Evolutionary conservation across 441 rosid species (phyloP).

Genomic region (Theobroma grandiflorum): DNA sequence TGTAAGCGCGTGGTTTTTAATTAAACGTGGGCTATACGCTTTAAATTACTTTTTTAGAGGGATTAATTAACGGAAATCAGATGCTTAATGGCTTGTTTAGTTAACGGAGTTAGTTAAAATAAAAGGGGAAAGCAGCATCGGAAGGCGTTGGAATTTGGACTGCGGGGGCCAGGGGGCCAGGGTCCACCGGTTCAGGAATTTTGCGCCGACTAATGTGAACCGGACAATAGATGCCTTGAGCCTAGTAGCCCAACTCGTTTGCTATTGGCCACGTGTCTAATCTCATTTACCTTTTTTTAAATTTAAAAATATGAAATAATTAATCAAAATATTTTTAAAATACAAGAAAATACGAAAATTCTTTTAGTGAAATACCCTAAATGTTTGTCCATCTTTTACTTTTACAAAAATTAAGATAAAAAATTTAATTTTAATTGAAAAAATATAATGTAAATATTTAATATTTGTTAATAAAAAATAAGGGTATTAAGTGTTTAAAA

Average conservation of each 20-base stretch:
- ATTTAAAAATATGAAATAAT: not conserved
- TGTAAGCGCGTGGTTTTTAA: slow-evolving; percentile 28
- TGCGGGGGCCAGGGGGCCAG: not conserved
- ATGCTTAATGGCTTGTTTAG: not conserved
- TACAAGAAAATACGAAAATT: too few relatives aligned
- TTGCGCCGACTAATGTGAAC: not conserved
- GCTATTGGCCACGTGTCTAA: not conserved
- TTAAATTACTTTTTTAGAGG: not conserved
- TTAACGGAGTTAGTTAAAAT: slow-evolving; percentile 18
- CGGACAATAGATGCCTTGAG: not conserved
- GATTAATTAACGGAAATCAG: not conserved
- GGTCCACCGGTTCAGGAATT: slow-evolving; percentile 14
- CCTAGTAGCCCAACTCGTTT: not conserved
- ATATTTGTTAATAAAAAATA: too few relatives aligned
- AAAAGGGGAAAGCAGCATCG: not conserved
- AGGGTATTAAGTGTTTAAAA: too few relatives aligned
- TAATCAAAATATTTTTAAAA: not conserved
- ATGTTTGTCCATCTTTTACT: too few relatives aligned
- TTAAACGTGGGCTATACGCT: slow-evolving; percentile 27
- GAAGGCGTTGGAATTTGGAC: not conserved
- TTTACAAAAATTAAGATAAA: too few relatives aligned
- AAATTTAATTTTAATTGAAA: too few relatives aligned
- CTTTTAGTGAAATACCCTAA: too few relatives aligned
- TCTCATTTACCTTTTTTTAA: not conserved
- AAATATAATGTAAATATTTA: too few relatives aligned